A percentile compares a stretch with the other conserved stretches of the same genome.
phyloP scores from a whole-genome alignment of 345 rosid genomes.

The Bruguiera sexangula region DNA sequence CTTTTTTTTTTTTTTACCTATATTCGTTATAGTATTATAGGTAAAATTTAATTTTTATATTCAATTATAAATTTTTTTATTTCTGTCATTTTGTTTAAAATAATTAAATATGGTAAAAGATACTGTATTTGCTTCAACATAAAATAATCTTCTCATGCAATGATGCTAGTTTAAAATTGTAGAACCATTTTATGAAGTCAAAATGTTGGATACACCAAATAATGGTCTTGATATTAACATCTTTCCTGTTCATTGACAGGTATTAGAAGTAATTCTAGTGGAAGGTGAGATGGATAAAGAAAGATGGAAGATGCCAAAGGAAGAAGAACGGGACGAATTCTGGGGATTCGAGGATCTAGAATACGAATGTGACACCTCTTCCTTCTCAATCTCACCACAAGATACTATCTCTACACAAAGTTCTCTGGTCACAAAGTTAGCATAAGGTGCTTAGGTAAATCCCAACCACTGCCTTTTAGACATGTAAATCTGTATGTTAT shows the following conservation, averaged over 20 bases:
- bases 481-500: not conserved
- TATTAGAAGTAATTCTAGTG: slow-evolving; percentile 56
- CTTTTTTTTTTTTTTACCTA: too few relatives aligned
- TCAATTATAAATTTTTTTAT: too few relatives aligned
- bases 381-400: slow-evolving; percentile 57
- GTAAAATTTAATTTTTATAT: too few relatives aligned
- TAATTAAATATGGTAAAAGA: not conserved
- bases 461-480: slow-evolving; percentile 3
- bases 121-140: not conserved
- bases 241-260: slow-evolving; percentile 34
- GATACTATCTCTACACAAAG: slow-evolving; percentile 56
- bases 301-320: slow-evolving; percentile 80
- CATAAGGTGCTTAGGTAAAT: not conserved
- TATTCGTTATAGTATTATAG: too few relatives aligned
- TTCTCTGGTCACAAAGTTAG: slow-evolving; percentile 21
- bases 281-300: slow-evolving; percentile 58
- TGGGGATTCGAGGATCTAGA: slow-evolving; percentile 96
- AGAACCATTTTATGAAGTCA: not conserved
- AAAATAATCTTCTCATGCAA: not conserved
- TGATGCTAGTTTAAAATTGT: not conserved
- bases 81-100: too few relatives aligned
- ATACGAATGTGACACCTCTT: slow-evolving; percentile 46
- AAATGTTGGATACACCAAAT: slow-evolving; percentile 8
- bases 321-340: slow-evolving; percentile 68
- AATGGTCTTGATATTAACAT: not conserved